Evolutionary conservation across 805 yeast species (phyloP).

Genomic region (Sungouiozyma ichnusensis): DNA sequence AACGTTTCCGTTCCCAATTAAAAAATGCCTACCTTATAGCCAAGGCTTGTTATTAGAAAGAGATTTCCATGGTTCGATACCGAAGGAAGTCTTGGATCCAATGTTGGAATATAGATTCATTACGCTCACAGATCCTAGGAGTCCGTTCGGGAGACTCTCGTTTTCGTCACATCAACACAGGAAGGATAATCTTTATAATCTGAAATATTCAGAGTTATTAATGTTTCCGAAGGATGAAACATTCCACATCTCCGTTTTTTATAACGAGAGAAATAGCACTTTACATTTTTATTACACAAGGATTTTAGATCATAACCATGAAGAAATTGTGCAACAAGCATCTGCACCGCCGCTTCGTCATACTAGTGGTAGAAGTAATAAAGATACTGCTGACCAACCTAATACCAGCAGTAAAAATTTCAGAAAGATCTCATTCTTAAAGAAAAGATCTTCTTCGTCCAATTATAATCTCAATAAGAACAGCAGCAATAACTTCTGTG

Average conservation of each 20-base stretch:
- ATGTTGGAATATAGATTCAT: slow-evolving; percentile 35
- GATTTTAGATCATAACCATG: slow-evolving; percentile 5
- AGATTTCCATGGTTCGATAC: background rate
- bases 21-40: slow-evolving; percentile 51
- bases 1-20: slow-evolving; percentile 60
- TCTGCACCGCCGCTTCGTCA: background rate
- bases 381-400: background rate
- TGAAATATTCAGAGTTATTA: slow-evolving; percentile 12
- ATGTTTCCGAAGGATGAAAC: slow-evolving; percentile 19
- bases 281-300: slow-evolving; percentile 20
- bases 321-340: background rate
- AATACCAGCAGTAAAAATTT: slow-evolving; percentile 1
- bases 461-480: slow-evolving; percentile 1
- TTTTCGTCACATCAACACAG: slow-evolving; percentile 48
- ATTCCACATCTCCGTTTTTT: slow-evolving; percentile 22
- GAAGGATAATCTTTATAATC: slow-evolving; percentile 26
- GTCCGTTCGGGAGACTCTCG: slow-evolving; percentile 60
- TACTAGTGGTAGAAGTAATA: background rate
- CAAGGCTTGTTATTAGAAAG: slow-evolving; percentile 60
- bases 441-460: slow-evolving; percentile 15
- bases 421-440: slow-evolving; percentile 16
- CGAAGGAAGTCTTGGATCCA: slow-evolving; percentile 16
- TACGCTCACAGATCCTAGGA: slow-evolving; percentile 63
- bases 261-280: slow-evolving; percentile 10
- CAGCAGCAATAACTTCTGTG: slow-evolving; percentile 2